A percentile compares a stretch with the other conserved stretches of the same genome.
Evolutionary conservation across 2,329 filamentous ascomycete genomes (phyloP).

Genomic region (Davidsoniella virescens): DNA sequence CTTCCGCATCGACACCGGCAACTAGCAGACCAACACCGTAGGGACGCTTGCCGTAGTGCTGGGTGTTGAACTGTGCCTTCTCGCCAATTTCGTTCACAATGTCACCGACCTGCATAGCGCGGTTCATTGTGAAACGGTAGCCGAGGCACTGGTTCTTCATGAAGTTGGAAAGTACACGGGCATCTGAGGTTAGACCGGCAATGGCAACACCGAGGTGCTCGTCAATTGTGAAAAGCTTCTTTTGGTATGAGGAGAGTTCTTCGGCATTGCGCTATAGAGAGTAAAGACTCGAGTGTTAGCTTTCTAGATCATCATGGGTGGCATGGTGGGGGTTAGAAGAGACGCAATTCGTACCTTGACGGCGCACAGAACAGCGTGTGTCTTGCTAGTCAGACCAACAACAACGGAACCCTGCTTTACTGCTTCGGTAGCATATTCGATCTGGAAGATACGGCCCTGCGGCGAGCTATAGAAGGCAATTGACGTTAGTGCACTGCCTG

Average conservation of each 20-base stretch:
- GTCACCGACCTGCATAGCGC: slow-evolving; percentile 75
- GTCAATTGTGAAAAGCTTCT: slow-evolving; percentile 95
- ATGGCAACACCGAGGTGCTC: slow-evolving; percentile 91
- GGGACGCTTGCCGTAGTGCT: slow-evolving; percentile 82
- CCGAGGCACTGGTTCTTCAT: slow-evolving; percentile 99
- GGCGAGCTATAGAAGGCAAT: slow-evolving; percentile 52
- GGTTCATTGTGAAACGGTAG: slow-evolving; percentile 89
- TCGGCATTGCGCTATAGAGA: slow-evolving; percentile 74
- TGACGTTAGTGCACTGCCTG: slow-evolving; percentile 12
- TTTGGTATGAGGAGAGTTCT: slow-evolving; percentile 98
- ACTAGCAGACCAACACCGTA: slow-evolving; percentile 82
- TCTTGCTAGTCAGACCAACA: slow-evolving; percentile 94
- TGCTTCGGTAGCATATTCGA: slow-evolving; percentile 96
- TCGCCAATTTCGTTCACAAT: slow-evolving; percentile 87
- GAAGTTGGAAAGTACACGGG: slow-evolving; percentile 98
- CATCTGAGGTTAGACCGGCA: slow-evolving; percentile 90
- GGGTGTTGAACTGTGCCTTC: slow-evolving; percentile 94
- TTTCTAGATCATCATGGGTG: background rate
- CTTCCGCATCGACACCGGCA: slow-evolving; percentile 81
- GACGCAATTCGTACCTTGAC: slow-evolving; percentile 54
- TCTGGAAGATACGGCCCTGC: slow-evolving; percentile 98
- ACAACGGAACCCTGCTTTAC: slow-evolving; percentile 99
- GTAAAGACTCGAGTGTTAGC: slow-evolving; percentile 2
- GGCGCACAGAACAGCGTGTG: slow-evolving; percentile 86
- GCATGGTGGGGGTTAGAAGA: background rate